Evolutionary conservation across 352 stramenopile genomes (phyloP).

Genomic region (Globisporangium echinulatum): DNA sequence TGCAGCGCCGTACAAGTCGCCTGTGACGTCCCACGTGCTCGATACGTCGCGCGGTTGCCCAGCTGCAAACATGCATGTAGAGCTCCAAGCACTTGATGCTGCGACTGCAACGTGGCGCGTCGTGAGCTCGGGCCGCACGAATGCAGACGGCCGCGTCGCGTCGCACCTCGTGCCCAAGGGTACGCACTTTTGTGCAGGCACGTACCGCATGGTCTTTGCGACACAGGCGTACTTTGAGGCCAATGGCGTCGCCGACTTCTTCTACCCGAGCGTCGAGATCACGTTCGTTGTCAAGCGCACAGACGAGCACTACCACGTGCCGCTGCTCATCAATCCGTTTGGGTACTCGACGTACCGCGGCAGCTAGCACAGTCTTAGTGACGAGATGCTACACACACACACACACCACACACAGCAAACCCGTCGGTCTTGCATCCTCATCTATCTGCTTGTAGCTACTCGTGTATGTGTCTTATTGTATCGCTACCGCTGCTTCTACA

Average conservation of each 20-base stretch:
- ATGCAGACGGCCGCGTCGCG: slow-evolving; percentile 66
- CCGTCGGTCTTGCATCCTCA: not conserved
- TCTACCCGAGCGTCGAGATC: slow-evolving; percentile 85
- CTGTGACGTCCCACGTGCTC: slow-evolving; percentile 85
- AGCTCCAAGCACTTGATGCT: slow-evolving; percentile 44
- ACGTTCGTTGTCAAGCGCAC: slow-evolving; percentile 69
- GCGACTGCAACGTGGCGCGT: slow-evolving; percentile 25
- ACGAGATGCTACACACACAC: no score
- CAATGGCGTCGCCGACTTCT: slow-evolving; percentile 59
- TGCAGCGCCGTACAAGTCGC: slow-evolving; percentile 37
- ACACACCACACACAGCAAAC: not conserved
- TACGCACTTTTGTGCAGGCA: slow-evolving; percentile 31
- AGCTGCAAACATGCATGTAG: slow-evolving; percentile 58
- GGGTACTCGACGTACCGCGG: slow-evolving; percentile 88
- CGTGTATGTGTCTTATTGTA: no score
- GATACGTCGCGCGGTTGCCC: slow-evolving; percentile 76
- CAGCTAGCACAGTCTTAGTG: slow-evolving; percentile 29
- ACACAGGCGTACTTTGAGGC: slow-evolving; percentile 76
- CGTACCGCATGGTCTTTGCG: slow-evolving; percentile 81
- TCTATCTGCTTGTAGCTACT: no score
- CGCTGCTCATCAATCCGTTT: slow-evolving; percentile 86
- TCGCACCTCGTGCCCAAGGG: slow-evolving; percentile 40
- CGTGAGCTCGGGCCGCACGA: slow-evolving; percentile 55
- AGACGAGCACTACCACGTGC: slow-evolving; percentile 84
- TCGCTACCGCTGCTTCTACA: not conserved